Base-by-base conservation (phyloP, 139 green algal genomes). In the Chlorella sorokiniana region DNA sequence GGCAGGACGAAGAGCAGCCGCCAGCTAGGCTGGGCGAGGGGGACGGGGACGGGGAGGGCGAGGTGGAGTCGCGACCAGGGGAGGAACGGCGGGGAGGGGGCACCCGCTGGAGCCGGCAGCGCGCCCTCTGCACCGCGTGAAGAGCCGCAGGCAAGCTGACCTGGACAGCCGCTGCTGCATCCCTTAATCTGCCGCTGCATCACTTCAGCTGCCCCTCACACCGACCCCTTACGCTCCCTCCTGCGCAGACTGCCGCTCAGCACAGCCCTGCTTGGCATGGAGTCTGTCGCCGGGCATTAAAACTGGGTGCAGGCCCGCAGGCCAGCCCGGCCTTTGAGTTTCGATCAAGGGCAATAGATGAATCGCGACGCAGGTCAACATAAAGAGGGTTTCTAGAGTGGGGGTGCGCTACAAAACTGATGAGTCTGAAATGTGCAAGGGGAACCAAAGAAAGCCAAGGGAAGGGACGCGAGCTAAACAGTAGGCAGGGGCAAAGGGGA, bases 51-150 rank as follows among this genome's bases (percentile, higher is more conserved):
- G 42, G 27, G 42, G 20, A 40, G 33, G 38, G 6, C n/a, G 45
- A 78, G 70, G 1, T 62, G 29, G 63, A 41, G 33, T 8, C 6
- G 31, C 63, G 3, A 1, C 63, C 63, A 4, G 1, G 63, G 1
- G 9, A 44, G 31, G 31, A n/a, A 4, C 11, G 62, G 5, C 18
- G 63, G 63, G 33, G 63, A n/a, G 23, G 31, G 33, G 33, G 31
- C 63, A 69, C n/a, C 5, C 1, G 31, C 48, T 68, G 48, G 42
- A 29, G 51, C 72, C 72, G 7, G 54, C 25, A 1, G 54, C 25
- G 4, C 41, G 76, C 14, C 56, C 62, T 22, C 42, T 82, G 63
- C 76, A 75, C 33, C 76, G 76, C 23, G 76, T 82, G 42, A 64
- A 64, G 70, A 78, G 70, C 44, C 70, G 70, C 31, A 64, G 70